Base-by-base conservation (phyloP, 192 early-diverging fungal genomes). In the Podila epigama region DNA sequence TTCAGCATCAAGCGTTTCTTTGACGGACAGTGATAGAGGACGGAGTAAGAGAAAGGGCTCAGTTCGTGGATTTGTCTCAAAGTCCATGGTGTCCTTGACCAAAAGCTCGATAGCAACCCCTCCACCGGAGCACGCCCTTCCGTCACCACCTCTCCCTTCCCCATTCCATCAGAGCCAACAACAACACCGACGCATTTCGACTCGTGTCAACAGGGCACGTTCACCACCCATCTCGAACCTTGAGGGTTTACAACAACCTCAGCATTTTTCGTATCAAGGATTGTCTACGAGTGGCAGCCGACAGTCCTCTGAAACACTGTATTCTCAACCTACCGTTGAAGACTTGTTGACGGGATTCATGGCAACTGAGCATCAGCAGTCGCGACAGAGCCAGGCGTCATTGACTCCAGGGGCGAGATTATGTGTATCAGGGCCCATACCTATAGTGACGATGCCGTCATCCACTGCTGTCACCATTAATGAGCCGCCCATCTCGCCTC, bases 11-110 rank as follows among this genome's bases (percentile, higher is more conserved):
- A 48, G n/a, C 9, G 44, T 22, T 2, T 1, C 44, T 22, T 22
- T 10, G 18, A 54, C 60, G 25, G 10, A 9, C 32, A 54, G 51
- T 25, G 33, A 27, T 32, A 51, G 36, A 9, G 36, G 36, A 42
- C 28, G 8, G 36, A 55, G 31, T 31, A 42, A 37, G 58, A 60
- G 50, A 32, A 61, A n/a, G 16, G 15, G 15, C 4, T 32, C 41
- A 31, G 44, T 18, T 2, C 58, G 36, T 15, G 57, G 61, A 28
- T 59, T 54, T 20, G 15, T 25, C 15, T 65, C 63, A 0, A 72
- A 65, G 15, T 52, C 69, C 15, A 58, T 64, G 56, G 56, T 16
- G 4, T 63, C 55, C 9, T 44, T 58, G 36, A 28, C 54, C 34
- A 63, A 52, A 44, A 51, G 20, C 6, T 57, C 52, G 31, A 4